Evolutionary conservation across 2,329 filamentous ascomycete species (phyloP).

Genomic region (Sclerotinia nivalis): DNA sequence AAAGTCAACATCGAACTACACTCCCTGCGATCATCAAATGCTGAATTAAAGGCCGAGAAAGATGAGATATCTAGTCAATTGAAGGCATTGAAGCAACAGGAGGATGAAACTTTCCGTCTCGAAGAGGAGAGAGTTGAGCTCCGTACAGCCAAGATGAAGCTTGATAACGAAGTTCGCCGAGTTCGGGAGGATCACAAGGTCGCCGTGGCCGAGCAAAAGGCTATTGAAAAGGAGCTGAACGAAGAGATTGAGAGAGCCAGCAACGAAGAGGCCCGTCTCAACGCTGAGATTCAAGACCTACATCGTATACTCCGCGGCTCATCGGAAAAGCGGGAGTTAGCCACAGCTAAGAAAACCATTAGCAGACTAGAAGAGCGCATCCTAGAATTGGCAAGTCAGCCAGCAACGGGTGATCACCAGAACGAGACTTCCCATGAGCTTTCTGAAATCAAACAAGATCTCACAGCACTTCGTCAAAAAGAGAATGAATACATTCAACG

Average conservation of each 20-base stretch:
- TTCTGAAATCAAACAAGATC: conserved; percentile 61
- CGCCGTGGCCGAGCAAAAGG: conserved; percentile 56
- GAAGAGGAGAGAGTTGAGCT: conserved; percentile 71
- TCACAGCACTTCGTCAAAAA: conserved; percentile 63
- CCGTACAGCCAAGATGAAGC: conserved; percentile 64
- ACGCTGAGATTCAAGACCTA: conserved; percentile 55
- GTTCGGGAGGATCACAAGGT: conserved; percentile 63
- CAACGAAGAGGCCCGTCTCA: conserved; percentile 64
- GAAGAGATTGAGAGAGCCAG: conserved; percentile 66
- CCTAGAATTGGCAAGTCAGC: conserved; percentile 48
- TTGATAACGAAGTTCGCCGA: conserved; percentile 66
- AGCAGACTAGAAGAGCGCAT: conserved; percentile 62
- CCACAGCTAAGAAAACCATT: conserved; percentile 58
- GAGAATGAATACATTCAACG: conserved; percentile 65
- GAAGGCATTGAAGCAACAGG: conserved; percentile 54
- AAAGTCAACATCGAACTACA: conserved; percentile 61
- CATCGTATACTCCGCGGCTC: conserved; percentile 45
- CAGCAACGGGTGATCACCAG: conserved; percentile 41
- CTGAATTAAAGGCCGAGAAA: conserved; percentile 63
- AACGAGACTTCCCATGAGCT: conserved; percentile 55
- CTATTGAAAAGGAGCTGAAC: conserved; percentile 64
- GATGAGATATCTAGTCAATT: conserved; percentile 66
- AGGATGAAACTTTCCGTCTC: conserved; percentile 59
- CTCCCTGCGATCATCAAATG: conserved; percentile 55
- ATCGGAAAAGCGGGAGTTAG: conserved; percentile 48